Base-by-base conservation (phyloP, 2,329 filamentous ascomycete genomes). In the Penicillium sp. region DNA sequence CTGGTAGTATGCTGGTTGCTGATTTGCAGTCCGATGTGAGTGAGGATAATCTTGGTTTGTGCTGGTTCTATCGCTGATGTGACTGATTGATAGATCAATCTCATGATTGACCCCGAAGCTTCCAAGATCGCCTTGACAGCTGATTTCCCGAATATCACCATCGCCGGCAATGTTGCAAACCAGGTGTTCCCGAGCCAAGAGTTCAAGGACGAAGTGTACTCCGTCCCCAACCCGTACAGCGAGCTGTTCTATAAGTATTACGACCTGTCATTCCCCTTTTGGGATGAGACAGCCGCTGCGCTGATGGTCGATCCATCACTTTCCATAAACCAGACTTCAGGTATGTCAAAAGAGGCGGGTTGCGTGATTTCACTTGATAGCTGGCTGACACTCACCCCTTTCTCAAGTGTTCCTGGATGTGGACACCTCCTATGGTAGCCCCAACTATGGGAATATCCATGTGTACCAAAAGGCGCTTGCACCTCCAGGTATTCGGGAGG, bases 51-150 rank as follows among this genome's bases (percentile, higher is more conserved):
- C 3, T 25, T 25, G 27, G 13, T 6, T 30, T 9, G 10, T 10
- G 18, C 16, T 18, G 9, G 3, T n/a, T 28, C 4, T 11, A 5
- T 52, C 58, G n/a, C 60, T 63, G 43, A 65, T 53, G 0, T 63
- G 62, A 45, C 61, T 62, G 9, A 46, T 65, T 11, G 4, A 5
- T 14, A 63, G 57, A 75, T 77, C 59, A 80, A 78, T 60, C 60
- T 78, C 2, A 77, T 77, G 67, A 72, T 77, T 34, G 76, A 79
- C 44, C 75, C 76, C 1, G 76, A 79, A 60, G 74, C 71, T 2
- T 65, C 74, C 14, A 77, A 78, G 54, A 77, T 78, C 41, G 74
- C 74, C 0, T 56, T 80, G 14, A 76, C 71, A 1, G 75, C 77
- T 6, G 59, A 68, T 27, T 79, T 77, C 54, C 72, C 73, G 6